A percentile compares a stretch with the other conserved stretches of the same genome.
These are phyloP conservation scores for Cadophora sp. DNA, from an alignment of 2,329 filamentous ascomycete species.

Conservation along the genomic window DNA sequence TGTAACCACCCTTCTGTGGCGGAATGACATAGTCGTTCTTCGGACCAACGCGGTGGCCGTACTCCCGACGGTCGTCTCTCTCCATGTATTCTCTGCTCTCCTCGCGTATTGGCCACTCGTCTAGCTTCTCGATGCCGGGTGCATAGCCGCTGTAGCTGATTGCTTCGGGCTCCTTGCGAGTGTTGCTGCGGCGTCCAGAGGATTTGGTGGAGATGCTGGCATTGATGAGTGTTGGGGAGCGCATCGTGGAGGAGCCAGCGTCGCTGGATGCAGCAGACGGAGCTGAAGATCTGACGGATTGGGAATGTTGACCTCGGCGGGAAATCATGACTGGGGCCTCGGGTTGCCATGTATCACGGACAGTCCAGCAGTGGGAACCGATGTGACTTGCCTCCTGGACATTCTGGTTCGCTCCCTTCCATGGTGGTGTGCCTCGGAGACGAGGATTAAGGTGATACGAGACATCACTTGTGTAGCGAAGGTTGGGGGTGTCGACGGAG, in stretches of 20 bases:
- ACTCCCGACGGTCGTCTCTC: conserved; percentile 8
- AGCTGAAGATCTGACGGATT: conserved; percentile 11
- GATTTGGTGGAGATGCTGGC: conserved; percentile 9
- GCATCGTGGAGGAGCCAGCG: conserved; percentile 21
- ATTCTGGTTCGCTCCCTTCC: conserved; percentile 50
- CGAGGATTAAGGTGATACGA: conserved; percentile 63
- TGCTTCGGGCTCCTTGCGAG: neutral
- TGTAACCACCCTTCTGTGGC: neutral
- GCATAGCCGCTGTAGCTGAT: conserved; percentile 30
- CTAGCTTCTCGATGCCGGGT: conserved; percentile 35
- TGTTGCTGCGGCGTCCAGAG: conserved; percentile 9
- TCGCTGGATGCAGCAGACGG: conserved; percentile 25
- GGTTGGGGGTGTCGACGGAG: conserved; percentile 61
- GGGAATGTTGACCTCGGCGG: conserved; percentile 2
- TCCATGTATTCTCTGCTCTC: conserved; percentile 21
- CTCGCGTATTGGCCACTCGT: conserved; percentile 35
- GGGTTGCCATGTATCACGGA: conserved; percentile 34
- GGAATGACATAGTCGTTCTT: conserved; percentile 18
- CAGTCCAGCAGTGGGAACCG: conserved; percentile 44
- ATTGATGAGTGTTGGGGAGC: conserved; percentile 20
- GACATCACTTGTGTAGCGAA: conserved; percentile 59
- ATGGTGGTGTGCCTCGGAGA: conserved; percentile 59
- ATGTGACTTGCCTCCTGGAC: conserved; percentile 41
- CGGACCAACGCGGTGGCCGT: neutral
- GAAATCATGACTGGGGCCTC: conserved; percentile 16